Base-by-base conservation (phyloP, 1,284 basidiomycete genomes). In the Sutorius eximius region DNA sequence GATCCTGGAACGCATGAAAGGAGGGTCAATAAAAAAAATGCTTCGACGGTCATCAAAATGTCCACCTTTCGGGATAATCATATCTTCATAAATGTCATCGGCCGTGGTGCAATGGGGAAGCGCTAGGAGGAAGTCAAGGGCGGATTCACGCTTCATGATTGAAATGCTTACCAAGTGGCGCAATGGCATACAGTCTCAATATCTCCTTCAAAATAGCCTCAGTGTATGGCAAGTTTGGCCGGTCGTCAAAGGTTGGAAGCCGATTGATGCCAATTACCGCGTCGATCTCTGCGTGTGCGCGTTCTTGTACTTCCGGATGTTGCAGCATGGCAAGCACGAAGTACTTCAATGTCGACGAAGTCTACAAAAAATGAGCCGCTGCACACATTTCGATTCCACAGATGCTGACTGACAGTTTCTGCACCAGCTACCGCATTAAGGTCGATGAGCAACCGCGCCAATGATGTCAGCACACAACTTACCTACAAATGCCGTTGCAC, bases 271-370 rank as follows among this genome's bases (percentile, higher is more conserved):
- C 75, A 47, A 75, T 61, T n/a, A 77, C 67, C 3, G 59, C 55
- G 40, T 78, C 74, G 15, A 83, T 67, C 56, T 83, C 81, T 29
- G 56, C 62, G 50, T 77, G 77, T 9, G 77, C 77, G 5, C 65
- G 69, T 5, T 54, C 47, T 57, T 81, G 79, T 10, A 79, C 69
- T 4, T 73, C 68, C 0, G 78, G 81, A 59, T 81, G 52, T 7
- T 77, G 63, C 1, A 78, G 69, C 78, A 83, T 81, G 6, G 78
- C 73, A 34, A 81, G 69, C 41, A 83, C 60, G 54, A 82, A 81
- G 0, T 73, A 76, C 1, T 71, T 68, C 18, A 77, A 59, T 2
- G 76, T 75, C 0, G 79, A 73, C 1, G 75, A 62, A 1, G 76
- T 77, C 80, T 81, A n/a, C 36, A 34, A 45, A 47, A 44, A 32